A percentile compares a stretch with the other conserved stretches of the same genome.
These are phyloP conservation scores for Neurospora tetraspora DNA, from an alignment of 495 filamentous ascomycete genomes.

Conservation along the genomic window DNA sequence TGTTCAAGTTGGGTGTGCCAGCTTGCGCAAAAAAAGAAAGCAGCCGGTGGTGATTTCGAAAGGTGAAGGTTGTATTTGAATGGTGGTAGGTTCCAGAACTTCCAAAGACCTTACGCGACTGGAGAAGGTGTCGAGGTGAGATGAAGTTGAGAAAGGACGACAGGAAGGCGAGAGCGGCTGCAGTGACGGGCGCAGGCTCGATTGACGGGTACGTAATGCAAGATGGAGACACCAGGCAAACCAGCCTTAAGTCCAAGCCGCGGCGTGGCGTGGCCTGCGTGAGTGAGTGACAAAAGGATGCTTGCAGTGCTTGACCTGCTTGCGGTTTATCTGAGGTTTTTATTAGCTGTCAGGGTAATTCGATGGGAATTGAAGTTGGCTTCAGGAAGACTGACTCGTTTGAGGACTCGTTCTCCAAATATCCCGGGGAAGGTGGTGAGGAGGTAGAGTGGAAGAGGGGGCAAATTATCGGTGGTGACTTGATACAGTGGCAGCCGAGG, in stretches of 20 bases:
- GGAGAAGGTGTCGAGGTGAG: neutral
- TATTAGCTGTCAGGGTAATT: neutral
- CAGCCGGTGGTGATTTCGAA: neutral
- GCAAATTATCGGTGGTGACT: neutral
- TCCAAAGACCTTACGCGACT: neutral
- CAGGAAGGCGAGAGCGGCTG: neutral
- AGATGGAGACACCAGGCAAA: neutral
- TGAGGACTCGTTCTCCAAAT: neutral
- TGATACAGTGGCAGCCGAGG: neutral
- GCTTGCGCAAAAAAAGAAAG: neutral
- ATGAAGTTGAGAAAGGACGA: neutral
- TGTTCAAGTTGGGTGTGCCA: neutral
- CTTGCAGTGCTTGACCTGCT: neutral
- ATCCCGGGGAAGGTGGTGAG: neutral
- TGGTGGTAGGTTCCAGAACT: neutral
- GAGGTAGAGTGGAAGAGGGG: neutral
- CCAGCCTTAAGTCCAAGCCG: neutral
- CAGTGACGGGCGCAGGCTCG: neutral
- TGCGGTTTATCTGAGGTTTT: neutral
- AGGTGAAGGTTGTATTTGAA: neutral
- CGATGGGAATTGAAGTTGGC: neutral
- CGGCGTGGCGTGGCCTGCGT: neutral
- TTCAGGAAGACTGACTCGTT: neutral
- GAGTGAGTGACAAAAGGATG: neutral
- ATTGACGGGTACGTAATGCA: neutral